phyloP scores from a whole-genome alignment of 2,329 filamentous ascomycete species.

The Aspergillus pseudoviridinutans region DNA sequence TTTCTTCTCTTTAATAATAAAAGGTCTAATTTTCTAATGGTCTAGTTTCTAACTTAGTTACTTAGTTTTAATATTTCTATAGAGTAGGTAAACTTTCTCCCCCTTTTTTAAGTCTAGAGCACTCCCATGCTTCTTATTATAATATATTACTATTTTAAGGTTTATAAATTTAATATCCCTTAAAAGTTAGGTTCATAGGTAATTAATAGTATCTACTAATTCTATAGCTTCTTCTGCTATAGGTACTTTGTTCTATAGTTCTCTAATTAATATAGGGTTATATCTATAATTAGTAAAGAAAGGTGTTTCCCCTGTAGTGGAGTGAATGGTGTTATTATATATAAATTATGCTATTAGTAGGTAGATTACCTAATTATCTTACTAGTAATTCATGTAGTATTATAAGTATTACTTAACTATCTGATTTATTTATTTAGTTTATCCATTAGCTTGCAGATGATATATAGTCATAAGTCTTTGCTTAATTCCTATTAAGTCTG shows the following conservation, averaged over 20 bases:
- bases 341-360: background rate
- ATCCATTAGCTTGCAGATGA: too few species aligned
- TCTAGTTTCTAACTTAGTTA: conserved; percentile 1
- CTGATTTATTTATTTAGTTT: conserved; percentile 5
- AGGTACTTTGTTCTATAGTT: background rate
- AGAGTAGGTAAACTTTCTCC: conserved; percentile 2
- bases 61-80: conserved; percentile 2
- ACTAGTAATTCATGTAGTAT: conserved; percentile 6
- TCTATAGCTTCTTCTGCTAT: too few species aligned
- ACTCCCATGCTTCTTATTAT: background rate
- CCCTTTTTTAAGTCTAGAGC: background rate
- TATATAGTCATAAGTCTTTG: too few species aligned
- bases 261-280: background rate
- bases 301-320: background rate
- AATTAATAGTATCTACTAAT: too few species aligned
- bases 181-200: background rate
- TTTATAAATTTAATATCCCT: background rate
- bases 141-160: background rate
- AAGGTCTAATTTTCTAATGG: background rate
- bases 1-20: conserved; percentile 1
- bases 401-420: conserved; percentile 8
- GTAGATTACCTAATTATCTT: conserved; percentile 1
- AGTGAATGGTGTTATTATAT: background rate
- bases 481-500: too few species aligned
- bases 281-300: background rate